Evolutionary conservation across 495 filamentous ascomycete genomes (phyloP).

Genomic region (Clavariopsis aquatica): DNA sequence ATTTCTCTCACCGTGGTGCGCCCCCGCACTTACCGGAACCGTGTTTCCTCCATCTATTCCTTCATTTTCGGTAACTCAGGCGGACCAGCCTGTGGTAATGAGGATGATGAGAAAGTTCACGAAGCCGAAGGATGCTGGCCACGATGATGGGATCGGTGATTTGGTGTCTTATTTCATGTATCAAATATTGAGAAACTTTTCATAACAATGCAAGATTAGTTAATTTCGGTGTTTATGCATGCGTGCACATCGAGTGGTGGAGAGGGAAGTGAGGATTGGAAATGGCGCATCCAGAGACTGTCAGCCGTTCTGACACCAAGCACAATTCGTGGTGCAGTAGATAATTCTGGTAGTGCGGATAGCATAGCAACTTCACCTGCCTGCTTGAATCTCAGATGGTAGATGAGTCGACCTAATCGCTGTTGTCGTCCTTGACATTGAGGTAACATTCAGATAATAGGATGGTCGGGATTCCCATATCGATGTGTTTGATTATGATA

Average conservation of each 20-base stretch:
- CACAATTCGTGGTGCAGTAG: constrained; percentile 2
- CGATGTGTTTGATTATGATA: background rate
- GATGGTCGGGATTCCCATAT: constrained; percentile 6
- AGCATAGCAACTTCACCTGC: constrained; percentile 8
- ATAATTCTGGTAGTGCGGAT: constrained; percentile 11
- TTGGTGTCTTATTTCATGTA: constrained; percentile 13
- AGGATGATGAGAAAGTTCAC: constrained; percentile 20
- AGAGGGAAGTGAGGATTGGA: constrained; percentile 17
- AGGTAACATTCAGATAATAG: constrained; percentile 13
- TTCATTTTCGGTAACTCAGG: constrained; percentile 10
- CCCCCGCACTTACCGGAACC: constrained; percentile 7
- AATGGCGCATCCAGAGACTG: constrained; percentile 16
- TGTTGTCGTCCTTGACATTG: constrained; percentile 13
- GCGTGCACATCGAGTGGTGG: constrained; percentile 11
- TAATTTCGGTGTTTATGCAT: constrained; percentile 12
- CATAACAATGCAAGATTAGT: constrained; percentile 4
- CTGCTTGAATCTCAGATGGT: constrained; percentile 17
- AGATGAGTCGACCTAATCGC: constrained; percentile 18
- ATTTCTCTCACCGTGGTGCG: constrained; percentile 8
- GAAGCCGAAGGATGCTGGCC: constrained; percentile 7
- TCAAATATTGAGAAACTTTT: background rate
- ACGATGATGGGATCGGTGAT: background rate
- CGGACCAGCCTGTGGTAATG: constrained; percentile 13
- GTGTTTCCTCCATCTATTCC: constrained; percentile 13
- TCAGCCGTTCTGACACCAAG: constrained; percentile 12